Conservation (phyloP, 1,284 basidiomycete species). For the Leccinum colubrinum region DNA sequence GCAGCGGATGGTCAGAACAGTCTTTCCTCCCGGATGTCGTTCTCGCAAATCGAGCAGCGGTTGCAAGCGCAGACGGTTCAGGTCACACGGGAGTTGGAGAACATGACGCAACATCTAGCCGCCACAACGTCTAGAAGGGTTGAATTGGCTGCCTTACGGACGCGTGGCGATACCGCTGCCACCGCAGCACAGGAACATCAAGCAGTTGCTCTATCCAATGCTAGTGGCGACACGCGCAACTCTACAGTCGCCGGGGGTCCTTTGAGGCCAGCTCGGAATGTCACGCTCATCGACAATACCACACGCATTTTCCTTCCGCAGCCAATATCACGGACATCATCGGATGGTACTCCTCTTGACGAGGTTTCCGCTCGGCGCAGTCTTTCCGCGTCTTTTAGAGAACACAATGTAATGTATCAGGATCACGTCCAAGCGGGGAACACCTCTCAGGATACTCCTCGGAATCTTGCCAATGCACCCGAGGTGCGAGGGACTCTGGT, state of each 20-base stretch:
- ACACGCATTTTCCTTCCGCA: constrained; percentile 21
- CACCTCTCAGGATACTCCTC: constrained; percentile 17
- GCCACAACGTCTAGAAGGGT: constrained; percentile 23
- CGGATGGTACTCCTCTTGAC: constrained; percentile 23
- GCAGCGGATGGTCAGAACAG: constrained; percentile 20
- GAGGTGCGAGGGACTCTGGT: constrained; percentile 28
- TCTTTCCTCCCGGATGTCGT: constrained; percentile 19
- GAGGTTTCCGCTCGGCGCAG: constrained; percentile 19
- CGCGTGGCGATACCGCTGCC: constrained; percentile 11
- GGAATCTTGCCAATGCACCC: constrained; percentile 22
- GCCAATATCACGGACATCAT: constrained; percentile 28
- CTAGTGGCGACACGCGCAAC: constrained; percentile 5
- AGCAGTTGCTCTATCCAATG: background rate
- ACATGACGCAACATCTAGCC: constrained; percentile 25
- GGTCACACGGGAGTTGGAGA: constrained; percentile 37
- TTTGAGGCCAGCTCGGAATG: constrained; percentile 17
- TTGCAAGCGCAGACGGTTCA: constrained; percentile 30
- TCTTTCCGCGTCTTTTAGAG: constrained; percentile 24
- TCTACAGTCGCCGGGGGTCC: constrained; percentile 12
- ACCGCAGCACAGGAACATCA: background rate
- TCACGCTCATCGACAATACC: constrained; percentile 21
- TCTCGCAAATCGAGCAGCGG: constrained; percentile 29
- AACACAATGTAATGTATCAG: constrained; percentile 20
- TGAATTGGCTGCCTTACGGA: constrained; percentile 19
- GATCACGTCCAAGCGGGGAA: constrained; percentile 10